Base-by-base conservation (phyloP, 768 basidiomycete genomes). In the Rhizopogon vesiculosus region DNA sequence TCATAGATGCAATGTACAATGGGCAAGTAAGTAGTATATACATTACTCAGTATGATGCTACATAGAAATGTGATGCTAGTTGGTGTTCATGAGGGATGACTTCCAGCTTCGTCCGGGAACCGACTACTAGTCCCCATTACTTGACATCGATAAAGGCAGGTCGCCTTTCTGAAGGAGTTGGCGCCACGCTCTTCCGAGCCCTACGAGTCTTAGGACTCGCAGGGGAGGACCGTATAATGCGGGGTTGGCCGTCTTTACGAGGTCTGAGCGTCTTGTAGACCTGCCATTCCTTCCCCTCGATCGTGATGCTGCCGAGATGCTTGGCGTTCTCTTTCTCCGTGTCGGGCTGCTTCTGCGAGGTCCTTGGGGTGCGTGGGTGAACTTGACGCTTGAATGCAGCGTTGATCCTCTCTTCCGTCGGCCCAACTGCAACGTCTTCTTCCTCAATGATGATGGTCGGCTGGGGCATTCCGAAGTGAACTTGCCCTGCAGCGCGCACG, bases 331-430 rank as follows among this genome's bases (percentile, higher is more conserved):
- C 55, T 39, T 43, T 31, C 19, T 50, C 29, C 16, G 16, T 25
- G 2, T 49, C 46, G 0, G 25, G 31, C 8, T 7, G 40, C 35
- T 5, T 33, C 3, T 53, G 54, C 10, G 45, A 40, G 28, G 53
- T 16, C 18, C 12, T 41, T 15, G 31, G 38, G 13, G 33, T 7
- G 41, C 1, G 25, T 12, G 54, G n/a, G 53, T 35, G 33, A 54
- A 35, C 38, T 13, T 53, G 19, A 22, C 43, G 45, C 18, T 19
- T 35, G 35, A 54, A 59, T 3, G 42, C 41, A 13, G 51, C 39
- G 41, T 59, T 53, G 29, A 61, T 33, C 8, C 56, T n/a, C 55
- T 65, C 67, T 45, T 60, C 63, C 10, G 55, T 48, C 0, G 66
- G 62, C 1, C 69, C 67, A 18, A 53, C 59, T 48, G 44, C 38